Evolutionary conservation across 2,329 filamentous ascomycete species (phyloP).

Genomic region (Hymenoscyphus fructigenus): DNA sequence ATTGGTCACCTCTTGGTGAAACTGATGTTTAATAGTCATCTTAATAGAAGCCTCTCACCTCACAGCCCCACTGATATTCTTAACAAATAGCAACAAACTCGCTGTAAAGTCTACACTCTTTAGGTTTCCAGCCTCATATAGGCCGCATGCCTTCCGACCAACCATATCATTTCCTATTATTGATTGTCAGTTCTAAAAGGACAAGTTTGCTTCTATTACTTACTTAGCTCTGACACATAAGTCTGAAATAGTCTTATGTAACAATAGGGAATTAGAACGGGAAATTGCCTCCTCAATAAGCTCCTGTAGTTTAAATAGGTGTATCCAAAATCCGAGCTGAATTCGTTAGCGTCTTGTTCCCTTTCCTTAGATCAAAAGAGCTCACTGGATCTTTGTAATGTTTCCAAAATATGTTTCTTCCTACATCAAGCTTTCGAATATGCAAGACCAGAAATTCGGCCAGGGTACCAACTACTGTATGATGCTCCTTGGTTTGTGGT

Average conservation of each 20-base stretch:
- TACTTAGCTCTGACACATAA: constrained; percentile 7
- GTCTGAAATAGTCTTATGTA: constrained; percentile 9
- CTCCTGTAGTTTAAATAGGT: constrained; percentile 11
- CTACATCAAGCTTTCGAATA: constrained; percentile 15
- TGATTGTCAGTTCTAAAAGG: constrained; percentile 7
- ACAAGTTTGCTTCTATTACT: constrained; percentile 9
- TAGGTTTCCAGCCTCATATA: constrained; percentile 8
- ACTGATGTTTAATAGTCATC: background rate
- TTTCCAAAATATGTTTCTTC: constrained; percentile 14
- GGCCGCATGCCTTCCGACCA: constrained; percentile 9
- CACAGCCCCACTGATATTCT: background rate
- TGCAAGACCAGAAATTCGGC: constrained; percentile 12
- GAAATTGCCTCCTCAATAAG: constrained; percentile 14
- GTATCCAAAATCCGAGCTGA: constrained; percentile 15
- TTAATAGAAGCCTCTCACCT: constrained; percentile 10
- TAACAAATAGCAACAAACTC: constrained; percentile 11
- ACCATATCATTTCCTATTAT: constrained; percentile 1
- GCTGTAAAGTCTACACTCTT: constrained; percentile 8
- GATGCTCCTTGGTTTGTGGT: constrained; percentile 7
- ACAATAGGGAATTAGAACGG: constrained; percentile 13
- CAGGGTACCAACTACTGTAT: constrained; percentile 11
- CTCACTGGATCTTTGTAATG: constrained; percentile 11
- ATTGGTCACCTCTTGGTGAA: background rate
- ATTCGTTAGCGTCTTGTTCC: constrained; percentile 11
- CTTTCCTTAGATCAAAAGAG: constrained; percentile 10